A percentile compares a stretch with the other conserved stretches of the same genome.
phyloP scores from a whole-genome alignment of 345 rosid species.

The Hibiscus tridactylites region DNA sequence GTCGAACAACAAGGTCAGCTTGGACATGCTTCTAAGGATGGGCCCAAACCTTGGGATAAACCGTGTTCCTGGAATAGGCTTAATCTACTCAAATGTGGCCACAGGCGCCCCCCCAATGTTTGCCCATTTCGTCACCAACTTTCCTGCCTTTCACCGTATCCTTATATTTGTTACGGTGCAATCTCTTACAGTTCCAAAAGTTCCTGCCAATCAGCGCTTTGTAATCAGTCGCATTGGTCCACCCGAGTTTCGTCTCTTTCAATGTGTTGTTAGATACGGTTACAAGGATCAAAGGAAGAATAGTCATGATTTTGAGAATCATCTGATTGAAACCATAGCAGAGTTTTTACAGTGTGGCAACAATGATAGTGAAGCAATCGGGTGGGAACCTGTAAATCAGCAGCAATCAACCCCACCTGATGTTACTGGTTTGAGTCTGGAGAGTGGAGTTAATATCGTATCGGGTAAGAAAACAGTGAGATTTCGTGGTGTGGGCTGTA shows the following conservation, averaged over 20 bases:
- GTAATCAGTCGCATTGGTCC: conserved; percentile 19
- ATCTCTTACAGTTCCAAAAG: conserved; percentile 24
- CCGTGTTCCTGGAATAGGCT: conserved; percentile 29
- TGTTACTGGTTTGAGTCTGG: neutral
- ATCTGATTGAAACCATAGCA: conserved; percentile 16
- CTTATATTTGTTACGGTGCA: conserved; percentile 23
- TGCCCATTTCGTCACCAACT: conserved; percentile 27
- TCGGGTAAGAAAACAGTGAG: conserved; percentile 9
- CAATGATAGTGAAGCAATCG: neutral
- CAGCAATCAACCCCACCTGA: too few species aligned
- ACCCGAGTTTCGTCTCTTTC: conserved; percentile 18
- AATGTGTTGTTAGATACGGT: conserved; percentile 27
- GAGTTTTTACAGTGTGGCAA: conserved; percentile 12
- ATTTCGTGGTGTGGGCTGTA: conserved; percentile 5
- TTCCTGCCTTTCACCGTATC: conserved; percentile 27
- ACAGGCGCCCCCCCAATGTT: conserved; percentile 30
- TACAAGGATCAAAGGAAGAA: conserved; percentile 25
- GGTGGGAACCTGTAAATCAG: neutral
- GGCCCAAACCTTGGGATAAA: conserved; percentile 23
- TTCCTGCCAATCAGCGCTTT: conserved; percentile 15
- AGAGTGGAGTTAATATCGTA: neutral
- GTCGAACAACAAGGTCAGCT: conserved; percentile 17
- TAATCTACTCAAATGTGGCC: conserved; percentile 21
- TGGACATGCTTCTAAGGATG: conserved; percentile 17
- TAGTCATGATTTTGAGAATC: conserved; percentile 19